Base-by-base conservation (phyloP, 106 monocot species). In the Apostasia shenzhenica region DNA sequence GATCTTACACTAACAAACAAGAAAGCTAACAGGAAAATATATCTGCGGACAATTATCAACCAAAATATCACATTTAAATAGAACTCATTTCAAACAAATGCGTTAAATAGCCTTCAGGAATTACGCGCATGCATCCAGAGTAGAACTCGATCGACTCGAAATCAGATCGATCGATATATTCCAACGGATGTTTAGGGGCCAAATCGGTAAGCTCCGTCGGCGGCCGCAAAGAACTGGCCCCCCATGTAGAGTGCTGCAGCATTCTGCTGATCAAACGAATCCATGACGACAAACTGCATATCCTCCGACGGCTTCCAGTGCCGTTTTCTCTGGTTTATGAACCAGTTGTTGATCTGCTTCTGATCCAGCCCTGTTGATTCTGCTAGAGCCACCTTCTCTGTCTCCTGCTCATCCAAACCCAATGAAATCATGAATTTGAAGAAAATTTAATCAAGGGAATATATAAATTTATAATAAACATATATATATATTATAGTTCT, bases 301-400 rank as follows among this genome's bases (percentile, higher is more conserved):
- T 78, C 78, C 9, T 78, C 78, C 0, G 78, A 72, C 3, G 78
- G 78, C 72, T 78, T 78, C 78, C 78, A 78, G 58, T 78, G 78
- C 12, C 78, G 44, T 42, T 78, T 78, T 26, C 78, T 72, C 72
- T 78, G 77, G 47, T 77, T 77, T 65, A 77, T 77, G 63, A 77
- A 77, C 77, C 77, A 77, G 42, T 77, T 77, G 57, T 77, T 77
- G 38, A 77, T 77, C 65, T 77, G 77, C 71, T 77, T 77, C 71
- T 77, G 77, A 58, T 78, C 72, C 2, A 78, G 72, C 41, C 78
- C 78, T 0, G 78, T 72, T 0, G 78, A 72, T 50, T 78, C 78
- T 47, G 78, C 72, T 9, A 78, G 37, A 0, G 78, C 67, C 3
- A 78, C 72, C 42, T 78, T 78, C 78, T 78, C 78, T 0, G 54